Evolutionary conservation across 352 stramenopile genomes (phyloP), one percentile per base, ranked within the genome.

Genomic region (Globisporangium yorkense): DNA sequence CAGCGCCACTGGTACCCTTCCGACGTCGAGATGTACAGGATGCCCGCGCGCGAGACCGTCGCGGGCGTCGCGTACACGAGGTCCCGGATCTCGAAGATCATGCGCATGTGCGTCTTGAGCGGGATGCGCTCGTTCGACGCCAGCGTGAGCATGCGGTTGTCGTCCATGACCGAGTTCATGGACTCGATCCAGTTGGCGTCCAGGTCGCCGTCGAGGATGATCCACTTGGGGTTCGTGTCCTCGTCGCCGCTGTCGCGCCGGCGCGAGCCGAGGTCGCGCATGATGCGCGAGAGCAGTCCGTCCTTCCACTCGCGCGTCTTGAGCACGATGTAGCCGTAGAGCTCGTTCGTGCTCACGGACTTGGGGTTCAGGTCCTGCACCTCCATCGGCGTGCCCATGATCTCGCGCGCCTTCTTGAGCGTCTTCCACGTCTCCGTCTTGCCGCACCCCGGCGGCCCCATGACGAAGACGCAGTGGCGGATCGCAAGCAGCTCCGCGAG

Each of bases 151-250:
- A 98, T 98, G 37, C 89, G 81, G 64, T 98, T 98, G 58, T 98
- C 95, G 63, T 98, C 95, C 94, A 98, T 98, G 50, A 98, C 92
- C 3, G 89, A 97, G 73, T 98, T 98, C 94, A 98, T 98, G 0
- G 85, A 97, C 65, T 98, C 95, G 59, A 98, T 98, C 95, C 95
- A 98, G 70, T 98, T 98, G n/a, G 96, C 93, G 72, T 98, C 95
- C 3, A 98, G 65, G 72, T 99, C 96, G 49, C 96, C 96, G 57
- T 99, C 96, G 5, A 99, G 72, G 60, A 99, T 89, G 55, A 99
- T 98, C 96, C 96, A 99, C 66, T 98, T 98, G 15, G 92, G 90
- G 24, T 97, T 97, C 58, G 88, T 89, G 56, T 94, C 84, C 63
- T 94, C 84, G 47, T 94, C 84, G 5, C 84, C 84, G 48, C 92